Evolutionary conservation across 257 asterid species (phyloP), one percentile per base, ranked within the genome.

Genomic region (Hygrophila difformis): DNA sequence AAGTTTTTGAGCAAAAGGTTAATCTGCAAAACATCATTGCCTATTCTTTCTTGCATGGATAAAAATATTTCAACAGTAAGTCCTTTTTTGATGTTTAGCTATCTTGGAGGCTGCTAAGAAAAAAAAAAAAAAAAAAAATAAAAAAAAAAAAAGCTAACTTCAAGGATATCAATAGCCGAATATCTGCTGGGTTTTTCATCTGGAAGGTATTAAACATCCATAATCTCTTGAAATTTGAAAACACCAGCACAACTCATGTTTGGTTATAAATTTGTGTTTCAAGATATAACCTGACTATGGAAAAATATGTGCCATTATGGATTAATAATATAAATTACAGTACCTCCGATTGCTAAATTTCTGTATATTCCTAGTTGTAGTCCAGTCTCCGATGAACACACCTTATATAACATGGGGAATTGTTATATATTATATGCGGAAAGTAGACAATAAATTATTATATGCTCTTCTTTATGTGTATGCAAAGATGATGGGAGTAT

Each of bases 61-160:
- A 35, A 44, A 34, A 37, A 17, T 51, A 47, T 47, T 17, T 26
- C 31, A 29, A 16, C 21, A 48, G 19, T 2, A 5, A 43, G 28
- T 42, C 53, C 13, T 7, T 48, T 31, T 52, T 59, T 49, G 23
- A 59, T 39, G 40, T 70, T 28, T 83, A 89, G 96, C 98, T 58
- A 64, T 89, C 67, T 88, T 89, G 57, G 98, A 85, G 74, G 68
- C 85, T 53, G 66, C 93, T 41, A 85, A 74, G 65, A 79, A n/a
- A n/a, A n/a, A n/a, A n/a, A n/a, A n/a, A n/a, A n/a, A n/a, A n/a
- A n/a, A n/a, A n/a, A n/a, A n/a, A n/a, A n/a, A n/a, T n/a, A n/a
- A n/a, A n/a, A n/a, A n/a, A n/a, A n/a, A n/a, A n/a, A n/a, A n/a
- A 45, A 61, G 87, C 80, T 4, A 82, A 85, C 74, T 71, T 79